These are phyloP conservation scores for Meripilus lineatus DNA, from an alignment of 1,284 basidiomycete species.

Conservation along the genomic window DNA sequence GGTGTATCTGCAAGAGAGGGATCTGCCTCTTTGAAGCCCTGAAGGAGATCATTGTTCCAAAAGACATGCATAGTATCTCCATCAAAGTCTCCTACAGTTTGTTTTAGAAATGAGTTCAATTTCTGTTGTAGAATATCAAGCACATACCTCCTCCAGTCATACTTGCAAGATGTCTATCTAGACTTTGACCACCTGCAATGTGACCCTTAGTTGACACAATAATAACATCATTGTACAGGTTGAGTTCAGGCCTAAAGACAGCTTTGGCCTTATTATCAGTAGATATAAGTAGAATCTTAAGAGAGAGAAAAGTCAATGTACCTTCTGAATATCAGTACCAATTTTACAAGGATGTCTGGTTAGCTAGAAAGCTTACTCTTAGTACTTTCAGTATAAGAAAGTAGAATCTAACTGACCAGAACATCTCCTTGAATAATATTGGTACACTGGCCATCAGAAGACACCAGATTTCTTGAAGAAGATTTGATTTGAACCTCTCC, in stretches of 20 bases:
- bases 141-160: conserved; percentile 36
- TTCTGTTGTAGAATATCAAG: background rate
- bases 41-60: conserved; percentile 41
- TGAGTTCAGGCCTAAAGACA: conserved; percentile 29
- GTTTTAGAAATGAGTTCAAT: background rate
- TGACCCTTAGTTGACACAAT: conserved; percentile 35
- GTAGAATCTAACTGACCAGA: conserved; percentile 24
- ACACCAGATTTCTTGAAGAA: conserved; percentile 24
- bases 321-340: conserved; percentile 41
- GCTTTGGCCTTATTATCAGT: conserved; percentile 30
- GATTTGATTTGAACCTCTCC: conserved; percentile 36
- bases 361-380: conserved; percentile 23
- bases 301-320: conserved; percentile 9
- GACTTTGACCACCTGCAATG: conserved; percentile 12
- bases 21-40: conserved; percentile 44
- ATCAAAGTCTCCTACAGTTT: conserved; percentile 39
- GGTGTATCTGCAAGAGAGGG: conserved; percentile 43
- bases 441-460: conserved; percentile 22
- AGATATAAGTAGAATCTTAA: background rate
- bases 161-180: conserved; percentile 32
- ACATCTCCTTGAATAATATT: conserved; percentile 36
- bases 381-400: background rate
- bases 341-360: conserved; percentile 44
- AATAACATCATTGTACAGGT: conserved; percentile 35
- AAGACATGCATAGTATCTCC: conserved; percentile 37